A percentile compares a stretch with the other conserved stretches of the same genome.
Conservation (phyloP, 2,329 filamentous ascomycete genomes). For the Sporothrix globosa region DNA sequence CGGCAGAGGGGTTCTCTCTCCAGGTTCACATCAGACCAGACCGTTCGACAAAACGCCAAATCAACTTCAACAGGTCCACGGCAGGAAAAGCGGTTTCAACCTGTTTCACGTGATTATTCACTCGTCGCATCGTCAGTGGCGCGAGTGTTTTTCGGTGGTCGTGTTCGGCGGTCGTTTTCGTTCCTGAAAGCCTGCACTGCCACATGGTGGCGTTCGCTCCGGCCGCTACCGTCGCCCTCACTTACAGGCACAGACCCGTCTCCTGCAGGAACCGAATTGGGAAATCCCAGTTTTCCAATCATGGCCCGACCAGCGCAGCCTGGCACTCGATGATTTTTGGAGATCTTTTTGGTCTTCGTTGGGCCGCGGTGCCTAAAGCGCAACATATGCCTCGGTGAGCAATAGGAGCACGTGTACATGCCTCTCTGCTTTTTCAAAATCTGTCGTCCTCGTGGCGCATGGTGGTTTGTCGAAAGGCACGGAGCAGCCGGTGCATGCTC, state of each 20-base stretch:
- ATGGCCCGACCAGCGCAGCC: not conserved
- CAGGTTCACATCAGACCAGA: not conserved
- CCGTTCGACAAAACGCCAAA: not conserved
- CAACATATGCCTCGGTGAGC: not conserved
- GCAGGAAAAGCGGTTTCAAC: not conserved
- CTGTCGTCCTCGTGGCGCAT: conserved; percentile 4
- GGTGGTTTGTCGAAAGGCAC: not conserved
- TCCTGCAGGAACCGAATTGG: conserved; percentile 4
- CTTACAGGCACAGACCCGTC: not conserved
- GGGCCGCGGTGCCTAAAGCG: conserved; percentile 7
- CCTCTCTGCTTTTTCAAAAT: not conserved
- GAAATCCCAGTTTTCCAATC: not conserved
- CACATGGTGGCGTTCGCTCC: conserved; percentile 18
- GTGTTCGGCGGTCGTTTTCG: not conserved
- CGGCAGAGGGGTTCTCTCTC: conserved; percentile 4
- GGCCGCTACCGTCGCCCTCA: too few relatives aligned
- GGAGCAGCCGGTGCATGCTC: not conserved
- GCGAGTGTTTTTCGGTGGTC: not conserved
- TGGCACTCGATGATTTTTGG: too few relatives aligned
- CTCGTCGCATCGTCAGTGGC: conserved; percentile 5
- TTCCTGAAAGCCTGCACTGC: conserved; percentile 5
- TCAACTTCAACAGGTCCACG: not conserved
- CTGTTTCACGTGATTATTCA: conserved; percentile 4
- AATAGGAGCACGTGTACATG: not conserved
- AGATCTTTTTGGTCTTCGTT: not conserved